These are phyloP conservation scores for Hymenoscyphus infarciens DNA, from an alignment of 2,329 filamentous ascomycete species.

Conservation along the genomic window DNA sequence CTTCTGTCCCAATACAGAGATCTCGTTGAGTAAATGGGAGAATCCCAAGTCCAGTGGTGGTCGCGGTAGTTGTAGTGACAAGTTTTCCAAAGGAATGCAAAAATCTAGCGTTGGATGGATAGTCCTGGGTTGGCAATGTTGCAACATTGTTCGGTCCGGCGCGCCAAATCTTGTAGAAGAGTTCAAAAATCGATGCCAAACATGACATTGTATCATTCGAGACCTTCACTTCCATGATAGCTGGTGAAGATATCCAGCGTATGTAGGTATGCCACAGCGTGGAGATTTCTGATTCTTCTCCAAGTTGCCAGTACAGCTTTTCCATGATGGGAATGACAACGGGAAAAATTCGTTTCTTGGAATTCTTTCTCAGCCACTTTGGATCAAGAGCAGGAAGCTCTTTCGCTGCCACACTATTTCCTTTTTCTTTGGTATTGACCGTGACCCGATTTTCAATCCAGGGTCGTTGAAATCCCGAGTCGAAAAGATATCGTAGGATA, in stretches of 20 bases:
- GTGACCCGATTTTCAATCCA: constrained; percentile 75
- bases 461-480: constrained; percentile 49
- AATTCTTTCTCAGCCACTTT: constrained; percentile 79
- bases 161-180: constrained; percentile 69
- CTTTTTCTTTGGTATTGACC: constrained; percentile 45
- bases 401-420: constrained; percentile 44
- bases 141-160: constrained; percentile 40
- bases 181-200: constrained; percentile 65
- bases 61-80: constrained; percentile 46
- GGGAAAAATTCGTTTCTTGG: constrained; percentile 57
- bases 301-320: constrained; percentile 59
- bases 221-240: constrained; percentile 83
- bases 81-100: constrained; percentile 52
- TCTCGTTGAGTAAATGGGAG: constrained; percentile 62
- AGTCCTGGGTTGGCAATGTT: constrained; percentile 27
- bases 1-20: constrained; percentile 47
- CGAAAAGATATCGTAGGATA: constrained; percentile 71
- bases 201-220: constrained; percentile 79
- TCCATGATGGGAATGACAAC: constrained; percentile 59
- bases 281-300: constrained; percentile 52
- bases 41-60: constrained; percentile 51
- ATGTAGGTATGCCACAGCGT: constrained; percentile 61
- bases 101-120: constrained; percentile 42
- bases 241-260: constrained; percentile 61
- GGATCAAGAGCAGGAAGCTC: constrained; percentile 82